These are phyloP conservation scores for Rhodotorula sp. DNA, from an alignment of 1,284 basidiomycete species.

Conservation along the genomic window DNA sequence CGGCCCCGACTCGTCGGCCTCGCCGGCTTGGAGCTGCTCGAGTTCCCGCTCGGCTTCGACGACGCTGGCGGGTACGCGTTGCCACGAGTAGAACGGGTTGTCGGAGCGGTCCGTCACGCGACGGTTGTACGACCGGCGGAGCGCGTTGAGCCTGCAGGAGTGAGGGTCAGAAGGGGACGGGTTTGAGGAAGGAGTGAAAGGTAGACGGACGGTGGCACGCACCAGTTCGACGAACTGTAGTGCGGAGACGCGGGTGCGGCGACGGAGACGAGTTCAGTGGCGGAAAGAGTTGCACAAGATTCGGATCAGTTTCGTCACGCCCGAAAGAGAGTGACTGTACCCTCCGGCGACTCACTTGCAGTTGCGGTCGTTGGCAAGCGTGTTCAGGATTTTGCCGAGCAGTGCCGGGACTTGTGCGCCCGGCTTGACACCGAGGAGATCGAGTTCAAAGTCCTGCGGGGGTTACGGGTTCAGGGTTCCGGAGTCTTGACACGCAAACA, in stretches of 20 bases:
- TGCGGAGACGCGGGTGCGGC: not conserved
- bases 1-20: not conserved
- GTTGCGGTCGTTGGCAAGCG: conserved; percentile 39
- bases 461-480: too few relatives aligned
- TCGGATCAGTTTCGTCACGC: not conserved
- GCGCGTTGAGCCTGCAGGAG: conserved; percentile 27
- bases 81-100: conserved; percentile 35
- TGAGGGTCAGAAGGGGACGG: not conserved
- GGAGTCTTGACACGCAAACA: too few relatives aligned
- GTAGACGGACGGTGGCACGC: not conserved
- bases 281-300: not conserved
- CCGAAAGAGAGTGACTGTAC: too few relatives aligned
- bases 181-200: not conserved
- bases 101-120: conserved; percentile 17
- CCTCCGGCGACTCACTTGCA: conserved; percentile 36
- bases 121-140: conserved; percentile 34
- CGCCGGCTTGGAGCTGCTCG: not conserved
- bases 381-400: conserved; percentile 35
- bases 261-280: not conserved
- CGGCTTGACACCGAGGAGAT: conserved; percentile 10
- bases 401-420: conserved; percentile 24
- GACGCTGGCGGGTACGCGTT: conserved; percentile 15
- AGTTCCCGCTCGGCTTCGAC: conserved; percentile 16
- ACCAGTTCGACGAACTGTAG: conserved; percentile 32
- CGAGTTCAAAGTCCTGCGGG: conserved; percentile 13